Evolutionary conservation across 139 green algal genomes (phyloP).

Genomic region (Diplosphaera chodatii): DNA sequence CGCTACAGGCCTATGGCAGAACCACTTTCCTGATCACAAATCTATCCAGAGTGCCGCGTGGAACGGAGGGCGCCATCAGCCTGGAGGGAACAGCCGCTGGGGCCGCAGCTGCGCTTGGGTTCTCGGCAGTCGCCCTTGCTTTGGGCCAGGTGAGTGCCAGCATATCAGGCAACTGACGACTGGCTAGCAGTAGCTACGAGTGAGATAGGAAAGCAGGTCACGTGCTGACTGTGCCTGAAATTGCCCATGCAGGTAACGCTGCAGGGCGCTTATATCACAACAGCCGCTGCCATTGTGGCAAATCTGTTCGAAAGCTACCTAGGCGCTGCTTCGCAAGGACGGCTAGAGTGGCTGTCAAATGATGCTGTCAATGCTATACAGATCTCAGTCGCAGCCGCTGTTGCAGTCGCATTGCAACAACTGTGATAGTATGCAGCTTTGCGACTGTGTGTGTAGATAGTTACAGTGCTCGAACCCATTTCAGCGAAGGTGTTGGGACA

Average conservation of each 20-base stretch:
- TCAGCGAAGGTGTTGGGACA: too few species aligned
- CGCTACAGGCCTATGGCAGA: conserved; percentile 76
- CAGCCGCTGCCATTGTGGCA: conserved; percentile 59
- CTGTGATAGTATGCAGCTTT: too few species aligned
- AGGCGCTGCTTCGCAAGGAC: conserved; percentile 75
- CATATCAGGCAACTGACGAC: too few species aligned
- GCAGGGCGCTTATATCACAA: conserved; percentile 24
- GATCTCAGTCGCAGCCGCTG: conserved; percentile 72
- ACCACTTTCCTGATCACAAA: conserved; percentile 86
- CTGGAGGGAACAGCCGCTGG: conserved; percentile 88
- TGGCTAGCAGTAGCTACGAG: too few species aligned
- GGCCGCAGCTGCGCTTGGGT: conserved; percentile 46
- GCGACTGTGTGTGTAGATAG: too few species aligned
- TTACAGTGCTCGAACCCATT: too few species aligned
- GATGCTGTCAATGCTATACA: conserved; percentile 95
- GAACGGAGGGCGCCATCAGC: conserved; percentile 93
- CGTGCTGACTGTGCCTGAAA: too few species aligned
- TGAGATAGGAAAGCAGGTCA: too few species aligned
- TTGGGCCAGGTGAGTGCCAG: conserved; percentile 43
- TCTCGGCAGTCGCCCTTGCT: conserved; percentile 40
- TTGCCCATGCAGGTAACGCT: conserved; percentile 41
- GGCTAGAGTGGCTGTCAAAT: conserved; percentile 82
- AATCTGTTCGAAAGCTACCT: conserved; percentile 89
- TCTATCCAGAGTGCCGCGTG: conserved; percentile 73
- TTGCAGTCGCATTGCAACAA: too few species aligned